These are phyloP conservation scores for Cyberlindnera xishuangbannaensis DNA, from an alignment of 805 yeast genomes.

Conservation along the genomic window DNA sequence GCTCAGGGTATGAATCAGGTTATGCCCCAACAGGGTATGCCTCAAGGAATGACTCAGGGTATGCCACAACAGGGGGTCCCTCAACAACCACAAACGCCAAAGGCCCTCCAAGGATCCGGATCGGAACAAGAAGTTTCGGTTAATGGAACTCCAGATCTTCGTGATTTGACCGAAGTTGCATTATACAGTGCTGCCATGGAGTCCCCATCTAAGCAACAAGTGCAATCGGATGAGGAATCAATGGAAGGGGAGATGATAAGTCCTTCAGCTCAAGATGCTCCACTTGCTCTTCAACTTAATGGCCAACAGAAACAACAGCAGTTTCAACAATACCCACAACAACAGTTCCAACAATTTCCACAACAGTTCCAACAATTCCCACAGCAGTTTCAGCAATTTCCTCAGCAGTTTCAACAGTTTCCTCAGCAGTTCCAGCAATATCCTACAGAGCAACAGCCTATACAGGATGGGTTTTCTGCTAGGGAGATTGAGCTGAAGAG, in stretches of 20 bases:
- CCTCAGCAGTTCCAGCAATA: conserved; percentile 1
- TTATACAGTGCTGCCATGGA: conserved; percentile 18
- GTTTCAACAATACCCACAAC: conserved; percentile 1
- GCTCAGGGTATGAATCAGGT: no score
- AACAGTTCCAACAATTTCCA: no score
- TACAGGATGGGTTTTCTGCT: conserved; percentile 6
- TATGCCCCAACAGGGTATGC: no score
- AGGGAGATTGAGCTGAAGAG: conserved; percentile 25
- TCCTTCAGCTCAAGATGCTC: conserved; percentile 1
- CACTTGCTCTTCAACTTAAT: conserved; percentile 2
- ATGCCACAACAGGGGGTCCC: no score
- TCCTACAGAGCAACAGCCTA: conserved; percentile 5
- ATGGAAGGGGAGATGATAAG: not conserved
- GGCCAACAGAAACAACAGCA: no score
- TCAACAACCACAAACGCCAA: no score
- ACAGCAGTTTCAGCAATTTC: no score
- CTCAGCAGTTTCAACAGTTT: no score
- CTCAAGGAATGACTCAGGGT: no score
- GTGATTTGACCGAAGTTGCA: conserved; percentile 24
- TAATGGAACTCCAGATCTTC: conserved; percentile 26
- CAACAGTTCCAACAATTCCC: no score
- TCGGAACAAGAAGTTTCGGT: conserved; percentile 9
- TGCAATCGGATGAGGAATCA: not conserved
- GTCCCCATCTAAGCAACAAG: conserved; percentile 10
- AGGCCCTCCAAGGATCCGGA: no score